A percentile compares a stretch with the other conserved stretches of the same genome.
Evolutionary conservation across 495 filamentous ascomycete genomes (phyloP).

Genomic region (Penicillium chermesinum): DNA sequence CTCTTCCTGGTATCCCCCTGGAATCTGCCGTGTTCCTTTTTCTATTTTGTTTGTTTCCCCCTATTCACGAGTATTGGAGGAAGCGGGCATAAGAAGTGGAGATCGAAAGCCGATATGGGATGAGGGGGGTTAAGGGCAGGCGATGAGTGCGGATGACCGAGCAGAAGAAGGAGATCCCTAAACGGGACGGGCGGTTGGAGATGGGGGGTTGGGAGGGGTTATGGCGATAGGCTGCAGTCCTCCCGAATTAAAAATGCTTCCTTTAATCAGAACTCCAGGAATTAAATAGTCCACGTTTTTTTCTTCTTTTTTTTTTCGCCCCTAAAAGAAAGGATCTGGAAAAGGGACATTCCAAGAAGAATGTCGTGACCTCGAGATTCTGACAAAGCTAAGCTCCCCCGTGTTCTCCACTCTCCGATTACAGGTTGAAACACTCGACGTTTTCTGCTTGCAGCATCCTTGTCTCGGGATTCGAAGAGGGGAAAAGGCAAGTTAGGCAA

Average conservation of each 20-base stretch:
- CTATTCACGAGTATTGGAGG: too few species aligned
- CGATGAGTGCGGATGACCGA: constrained; percentile 13
- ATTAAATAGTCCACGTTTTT: too few species aligned
- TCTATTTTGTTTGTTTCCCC: too few species aligned
- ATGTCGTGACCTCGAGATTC: constrained; percentile 22
- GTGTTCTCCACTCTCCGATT: constrained; percentile 10
- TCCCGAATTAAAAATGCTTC: background rate
- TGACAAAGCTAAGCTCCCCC: constrained; percentile 29
- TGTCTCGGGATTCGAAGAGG: background rate
- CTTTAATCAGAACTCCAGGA: background rate
- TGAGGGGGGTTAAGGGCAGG: constrained; percentile 8
- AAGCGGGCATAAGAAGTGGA: background rate
- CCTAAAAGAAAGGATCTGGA: background rate
- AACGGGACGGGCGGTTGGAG: background rate
- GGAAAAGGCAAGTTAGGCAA: background rate
- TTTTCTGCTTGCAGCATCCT: constrained; percentile 1
- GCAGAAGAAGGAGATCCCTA: constrained; percentile 6
- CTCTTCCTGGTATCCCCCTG: too few species aligned
- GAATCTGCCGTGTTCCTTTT: too few species aligned
- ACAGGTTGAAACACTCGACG: constrained; percentile 6
- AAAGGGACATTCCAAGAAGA: constrained; percentile 22
- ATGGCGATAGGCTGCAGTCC: background rate
- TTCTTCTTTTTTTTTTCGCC: background rate
- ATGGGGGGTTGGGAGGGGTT: background rate
- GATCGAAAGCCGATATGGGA: background rate